Evolutionary conservation across 1,284 basidiomycete genomes (phyloP), one percentile per base, ranked within the genome.

Genomic region (Rhodotorula mucilaginosa): DNA sequence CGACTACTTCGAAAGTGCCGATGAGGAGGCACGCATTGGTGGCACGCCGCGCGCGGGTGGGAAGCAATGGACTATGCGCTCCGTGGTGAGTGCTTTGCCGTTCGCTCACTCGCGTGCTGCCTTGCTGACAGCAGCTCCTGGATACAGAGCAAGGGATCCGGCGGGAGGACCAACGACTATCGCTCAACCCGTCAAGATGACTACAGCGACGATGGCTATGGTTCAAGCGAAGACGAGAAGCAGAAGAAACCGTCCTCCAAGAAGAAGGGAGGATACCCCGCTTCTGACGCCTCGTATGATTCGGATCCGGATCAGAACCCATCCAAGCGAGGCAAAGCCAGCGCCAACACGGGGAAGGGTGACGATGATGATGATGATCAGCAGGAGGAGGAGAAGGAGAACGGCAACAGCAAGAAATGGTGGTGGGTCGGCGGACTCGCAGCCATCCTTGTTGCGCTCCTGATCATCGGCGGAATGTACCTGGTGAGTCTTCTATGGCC

Each of bases 1-100:
- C 34, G 34, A 34, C 34, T 34, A 7, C 34, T 34, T 7, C 34
- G 7, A 34, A n/a, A n/a, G n/a, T n/a, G n/a, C n/a, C n/a, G n/a
- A 63, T 31, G 62, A 63, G n/a, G 62, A 63, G 4, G 44, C 26
- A 6, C 39, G 23, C 8, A 18, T 47, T n/a, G 21, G 46, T 13
- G 13, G 12, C 21, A 26, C 23, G 23, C 0, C 12, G n/a, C 29
- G n/a, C 18, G 31, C 4, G 18, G 39, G 26, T 13, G 48, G 26
- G 44, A 48, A 18, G 52, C 10, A 12, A 0, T 61, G 65, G 65
- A 46, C 26, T 15, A 61, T 67, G 65, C 26, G 10, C 12, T 67
- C 65, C 1, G 21, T 39, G 21, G 65, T 61, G 18, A 29, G 46
- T 61, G 23, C 8, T 8, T 16, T 21, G 19, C 58, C n/a, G n/a